Base-by-base conservation (phyloP, 1,284 basidiomycete species). In the Grifola frondosa region DNA sequence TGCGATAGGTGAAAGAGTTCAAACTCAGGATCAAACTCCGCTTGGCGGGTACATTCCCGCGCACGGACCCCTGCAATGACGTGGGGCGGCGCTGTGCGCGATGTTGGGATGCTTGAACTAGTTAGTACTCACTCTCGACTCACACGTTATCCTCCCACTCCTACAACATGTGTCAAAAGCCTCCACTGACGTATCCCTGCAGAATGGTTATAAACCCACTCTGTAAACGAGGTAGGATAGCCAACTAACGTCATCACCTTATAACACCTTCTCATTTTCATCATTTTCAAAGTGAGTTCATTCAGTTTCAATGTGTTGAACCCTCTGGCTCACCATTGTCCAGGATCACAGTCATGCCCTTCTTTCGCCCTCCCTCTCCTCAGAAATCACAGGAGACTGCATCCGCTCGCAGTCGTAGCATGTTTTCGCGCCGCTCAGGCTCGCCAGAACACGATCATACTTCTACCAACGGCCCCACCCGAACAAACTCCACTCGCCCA, bases 11-110 rank as follows among this genome's bases (percentile, higher is more conserved):
- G 58, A 49, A 55, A 50, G 60, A 61, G 58, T 63, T 66, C 59
- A 62, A 60, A 68, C 70, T 73, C 67, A 54, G 64, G 52, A 61
- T 60, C 48, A 56, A 65, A 69, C 69, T 67, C 49, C 54, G 60
- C 46, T 48, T 46, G 35, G 19, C 40, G 34, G 43, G 42, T 26
- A 28, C 13, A 33, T 66, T 77, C 74, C 64, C 73, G 74, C 73
- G 75, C 75, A 75, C 71, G 48, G 73, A 64, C 73, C 65, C 23
- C 17, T 12, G 22, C 25, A 17, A 38, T 55, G 53, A 52, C 48
- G 53, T 49, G n/a, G n/a, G n/a, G n/a, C n/a, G n/a, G n/a, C n/a
- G n/a, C n/a, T n/a, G n/a, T n/a, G n/a, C n/a, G n/a, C n/a, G n/a
- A n/a, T n/a, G n/a, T n/a, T n/a, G n/a, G n/a, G n/a, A n/a, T n/a